These are phyloP conservation scores for Lippia alba DNA, from an alignment of 305 asterid genomes.

Conservation along the genomic window DNA sequence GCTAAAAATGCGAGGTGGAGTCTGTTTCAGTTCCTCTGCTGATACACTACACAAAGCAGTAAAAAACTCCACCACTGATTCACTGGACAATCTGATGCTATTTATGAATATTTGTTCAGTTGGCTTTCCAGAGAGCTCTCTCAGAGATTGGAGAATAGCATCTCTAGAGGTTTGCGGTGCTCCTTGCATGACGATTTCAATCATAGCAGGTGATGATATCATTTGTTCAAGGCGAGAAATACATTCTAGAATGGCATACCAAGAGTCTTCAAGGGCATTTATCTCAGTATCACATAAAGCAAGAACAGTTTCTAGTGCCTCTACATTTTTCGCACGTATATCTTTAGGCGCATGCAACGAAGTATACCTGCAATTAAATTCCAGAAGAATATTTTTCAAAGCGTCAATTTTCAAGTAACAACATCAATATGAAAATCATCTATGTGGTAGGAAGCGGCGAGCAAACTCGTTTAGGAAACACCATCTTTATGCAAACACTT, in stretches of 20 bases:
- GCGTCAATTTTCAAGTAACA: slow-evolving; percentile 4
- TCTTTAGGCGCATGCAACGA: slow-evolving; percentile 97
- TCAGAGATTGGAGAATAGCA: slow-evolving; percentile 78
- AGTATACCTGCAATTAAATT: slow-evolving; percentile 73
- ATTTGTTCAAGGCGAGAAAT: slow-evolving; percentile 94
- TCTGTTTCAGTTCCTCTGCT: slow-evolving; percentile 92
- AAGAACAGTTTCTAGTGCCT: slow-evolving; percentile 90
- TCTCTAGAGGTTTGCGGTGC: slow-evolving; percentile 89
- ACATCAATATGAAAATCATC: too few species aligned
- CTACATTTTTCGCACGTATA: slow-evolving; percentile 91
- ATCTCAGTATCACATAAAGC: slow-evolving; percentile 75
- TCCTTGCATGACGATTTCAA: slow-evolving; percentile 93
- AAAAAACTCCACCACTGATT: slow-evolving; percentile 93
- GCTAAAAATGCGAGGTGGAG: slow-evolving; percentile 93
- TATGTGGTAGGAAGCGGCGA: too few species aligned
- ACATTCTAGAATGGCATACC: slow-evolving; percentile 93
- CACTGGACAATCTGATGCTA: slow-evolving; percentile 90
- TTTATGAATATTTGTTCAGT: slow-evolving; percentile 85
- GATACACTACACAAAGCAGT: slow-evolving; percentile 90
- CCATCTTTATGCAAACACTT: too few species aligned
- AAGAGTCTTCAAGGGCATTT: slow-evolving; percentile 87
- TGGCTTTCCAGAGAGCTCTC: slow-evolving; percentile 95
- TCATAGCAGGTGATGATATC: slow-evolving; percentile 81
- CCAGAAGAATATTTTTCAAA: slow-evolving; percentile 32
- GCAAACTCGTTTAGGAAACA: too few species aligned